These are phyloP conservation scores for Castanea crenata DNA, from an alignment of 306 rosid species.

Conservation along the genomic window DNA sequence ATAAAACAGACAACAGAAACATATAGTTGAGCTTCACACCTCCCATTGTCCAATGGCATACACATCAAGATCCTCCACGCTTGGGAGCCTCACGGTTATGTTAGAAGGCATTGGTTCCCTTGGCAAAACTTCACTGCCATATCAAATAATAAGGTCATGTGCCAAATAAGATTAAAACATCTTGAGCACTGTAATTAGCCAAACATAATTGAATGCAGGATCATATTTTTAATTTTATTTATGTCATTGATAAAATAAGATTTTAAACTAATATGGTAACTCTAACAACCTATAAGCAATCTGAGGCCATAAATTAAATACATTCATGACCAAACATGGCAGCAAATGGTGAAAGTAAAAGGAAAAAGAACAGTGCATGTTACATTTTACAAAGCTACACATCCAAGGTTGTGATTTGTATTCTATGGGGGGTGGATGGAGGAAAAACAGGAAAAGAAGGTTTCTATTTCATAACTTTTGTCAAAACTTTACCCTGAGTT, in stretches of 20 bases:
- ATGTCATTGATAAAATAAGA: slow-evolving; percentile 12
- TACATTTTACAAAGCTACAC: neutral
- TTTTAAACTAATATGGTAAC: neutral
- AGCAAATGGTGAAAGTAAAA: neutral
- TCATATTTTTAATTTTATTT: slow-evolving; percentile 1
- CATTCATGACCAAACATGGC: neutral
- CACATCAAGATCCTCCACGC: slow-evolving; percentile 73
- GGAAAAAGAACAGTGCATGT: neutral
- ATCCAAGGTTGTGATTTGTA: neutral
- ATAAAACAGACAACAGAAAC: slow-evolving; percentile 9
- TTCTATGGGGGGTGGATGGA: neutral
- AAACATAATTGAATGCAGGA: slow-evolving; percentile 2
- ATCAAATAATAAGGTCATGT: slow-evolving; percentile 33
- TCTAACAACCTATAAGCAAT: neutral
- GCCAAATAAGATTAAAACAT: slow-evolving; percentile 18
- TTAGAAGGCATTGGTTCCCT: slow-evolving; percentile 92
- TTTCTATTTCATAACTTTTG: neutral
- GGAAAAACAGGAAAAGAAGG: neutral
- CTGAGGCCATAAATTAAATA: neutral
- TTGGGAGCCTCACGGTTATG: slow-evolving; percentile 82
- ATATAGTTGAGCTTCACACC: slow-evolving; percentile 43
- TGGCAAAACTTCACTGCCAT: slow-evolving; percentile 85
- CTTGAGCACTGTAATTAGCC: slow-evolving; percentile 7
- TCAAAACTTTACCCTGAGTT: neutral
- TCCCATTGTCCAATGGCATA: slow-evolving; percentile 90